These are phyloP conservation scores for Phytophthora fragariaefolia DNA, from an alignment of 352 stramenopile species.

Conservation along the genomic window DNA sequence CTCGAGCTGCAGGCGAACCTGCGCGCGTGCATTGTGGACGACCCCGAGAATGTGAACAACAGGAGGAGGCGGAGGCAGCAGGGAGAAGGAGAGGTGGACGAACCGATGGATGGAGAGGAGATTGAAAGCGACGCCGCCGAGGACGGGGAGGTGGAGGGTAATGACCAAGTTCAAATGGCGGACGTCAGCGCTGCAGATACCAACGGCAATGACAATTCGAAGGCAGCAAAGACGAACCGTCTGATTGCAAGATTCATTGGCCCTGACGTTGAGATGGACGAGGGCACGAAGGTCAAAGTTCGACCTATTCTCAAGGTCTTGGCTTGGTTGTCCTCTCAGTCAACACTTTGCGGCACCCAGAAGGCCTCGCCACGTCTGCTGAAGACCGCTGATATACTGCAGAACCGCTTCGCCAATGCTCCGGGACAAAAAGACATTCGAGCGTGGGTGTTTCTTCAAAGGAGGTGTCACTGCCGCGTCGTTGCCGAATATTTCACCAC, in stretches of 20 bases:
- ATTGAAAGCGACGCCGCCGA: constrained; percentile 32
- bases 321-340: constrained; percentile 46
- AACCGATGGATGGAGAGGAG: constrained; percentile 29
- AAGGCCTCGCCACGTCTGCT: constrained; percentile 61
- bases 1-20: constrained; percentile 77
- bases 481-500: constrained; percentile 81
- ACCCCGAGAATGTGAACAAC: constrained; percentile 69
- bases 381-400: constrained; percentile 60
- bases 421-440: constrained; percentile 27
- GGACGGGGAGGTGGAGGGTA: constrained; percentile 31
- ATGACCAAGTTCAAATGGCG: constrained; percentile 22
- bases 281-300: constrained; percentile 41
- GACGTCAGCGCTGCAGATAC: constrained; percentile 7
- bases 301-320: constrained; percentile 66
- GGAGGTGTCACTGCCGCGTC: constrained; percentile 71
- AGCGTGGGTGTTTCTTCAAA: constrained; percentile 78
- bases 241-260: constrained; percentile 41
- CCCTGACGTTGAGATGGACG: constrained; percentile 47
- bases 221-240: constrained; percentile 30
- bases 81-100: constrained; percentile 11
- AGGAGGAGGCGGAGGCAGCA: constrained; percentile 41
- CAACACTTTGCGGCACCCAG: constrained; percentile 38
- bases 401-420: constrained; percentile 52
- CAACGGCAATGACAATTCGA: not conserved
- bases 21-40: constrained; percentile 69